Conservation (phyloP, 345 rosid species). For the Erysimum cheiranthoides region DNA sequence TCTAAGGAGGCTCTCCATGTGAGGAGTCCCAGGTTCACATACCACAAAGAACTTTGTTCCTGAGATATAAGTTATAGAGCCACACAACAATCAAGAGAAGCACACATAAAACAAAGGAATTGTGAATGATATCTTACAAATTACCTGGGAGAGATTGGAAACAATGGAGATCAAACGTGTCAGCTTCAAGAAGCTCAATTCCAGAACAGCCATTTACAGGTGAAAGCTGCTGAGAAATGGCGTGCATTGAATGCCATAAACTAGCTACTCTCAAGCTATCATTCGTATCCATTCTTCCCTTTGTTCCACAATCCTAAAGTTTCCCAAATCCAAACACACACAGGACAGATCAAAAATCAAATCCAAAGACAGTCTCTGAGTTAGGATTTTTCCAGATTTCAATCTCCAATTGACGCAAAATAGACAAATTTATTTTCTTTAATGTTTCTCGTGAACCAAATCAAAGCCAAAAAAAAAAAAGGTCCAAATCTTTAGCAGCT, state of each 20-base stretch:
- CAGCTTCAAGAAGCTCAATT: constrained; percentile 94
- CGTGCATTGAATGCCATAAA: constrained; percentile 99
- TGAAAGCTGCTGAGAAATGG: constrained; percentile 97
- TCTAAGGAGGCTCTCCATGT: constrained; percentile 85
- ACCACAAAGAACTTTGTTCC: constrained; percentile 98
- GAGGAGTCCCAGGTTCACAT: constrained; percentile 82
- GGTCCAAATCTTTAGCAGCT: neutral
- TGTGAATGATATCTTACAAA: neutral
- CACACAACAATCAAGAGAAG: constrained; percentile 18
- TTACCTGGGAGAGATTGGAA: constrained; percentile 94
- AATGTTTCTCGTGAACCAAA: neutral
- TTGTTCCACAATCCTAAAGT: constrained; percentile 84
- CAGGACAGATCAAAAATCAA: neutral
- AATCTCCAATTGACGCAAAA: neutral
- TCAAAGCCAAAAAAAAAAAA: neutral
- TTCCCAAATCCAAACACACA: constrained; percentile 24
- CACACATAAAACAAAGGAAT: neutral
- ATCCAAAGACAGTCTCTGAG: constrained; percentile 8
- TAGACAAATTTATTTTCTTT: neutral
- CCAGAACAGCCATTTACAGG: constrained; percentile 90
- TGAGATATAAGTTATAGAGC: constrained; percentile 22
- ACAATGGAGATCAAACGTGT: constrained; percentile 93
- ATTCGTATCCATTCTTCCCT: constrained; percentile 97
- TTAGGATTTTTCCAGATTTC: neutral
- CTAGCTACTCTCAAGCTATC: constrained; percentile 99